Conservation (phyloP, 140 eudicot genomes). For the Oenanthe javanica region DNA sequence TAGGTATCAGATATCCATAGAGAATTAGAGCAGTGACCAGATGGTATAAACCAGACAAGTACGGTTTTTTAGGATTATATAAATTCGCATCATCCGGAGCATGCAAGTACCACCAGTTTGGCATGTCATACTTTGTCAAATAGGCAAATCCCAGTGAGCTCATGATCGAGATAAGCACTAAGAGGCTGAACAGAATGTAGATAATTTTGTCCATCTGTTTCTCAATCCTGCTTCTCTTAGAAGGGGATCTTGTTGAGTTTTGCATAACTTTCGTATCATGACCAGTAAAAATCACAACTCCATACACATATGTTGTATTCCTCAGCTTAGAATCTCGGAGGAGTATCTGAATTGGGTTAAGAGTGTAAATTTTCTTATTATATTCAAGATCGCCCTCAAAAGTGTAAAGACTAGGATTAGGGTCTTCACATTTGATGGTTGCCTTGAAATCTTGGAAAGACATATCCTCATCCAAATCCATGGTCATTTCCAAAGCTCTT, state of each 20-base stretch:
- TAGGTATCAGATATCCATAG: constrained; percentile 84
- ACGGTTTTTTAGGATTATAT: constrained; percentile 41
- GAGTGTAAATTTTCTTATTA: constrained; percentile 51
- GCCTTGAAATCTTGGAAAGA: constrained; percentile 55
- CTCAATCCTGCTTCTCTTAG: constrained; percentile 84
- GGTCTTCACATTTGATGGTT: constrained; percentile 69
- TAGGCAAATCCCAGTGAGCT: constrained; percentile 61
- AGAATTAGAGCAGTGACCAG: constrained; percentile 77
- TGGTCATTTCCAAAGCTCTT: constrained; percentile 62
- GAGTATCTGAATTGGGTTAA: constrained; percentile 81
- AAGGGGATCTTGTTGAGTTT: constrained; percentile 82
- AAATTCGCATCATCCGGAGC: constrained; percentile 32
- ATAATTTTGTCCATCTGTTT: constrained; percentile 88
- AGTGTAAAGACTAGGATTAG: constrained; percentile 76
- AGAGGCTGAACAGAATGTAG: constrained; percentile 65
- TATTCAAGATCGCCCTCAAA: constrained; percentile 84
- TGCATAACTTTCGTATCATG: constrained; percentile 94
- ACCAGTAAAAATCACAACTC: constrained; percentile 88
- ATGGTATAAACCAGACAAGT: constrained; percentile 56
- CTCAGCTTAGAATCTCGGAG: constrained; percentile 89
- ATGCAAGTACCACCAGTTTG: constrained; percentile 76
- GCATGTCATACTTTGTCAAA: constrained; percentile 48
- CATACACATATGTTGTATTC: constrained; percentile 66
- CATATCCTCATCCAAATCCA: constrained; percentile 49
- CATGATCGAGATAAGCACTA: constrained; percentile 58